Evolutionary conservation across 495 filamentous ascomycete species (phyloP).

Genomic region (Lasiosphaeria ovina): DNA sequence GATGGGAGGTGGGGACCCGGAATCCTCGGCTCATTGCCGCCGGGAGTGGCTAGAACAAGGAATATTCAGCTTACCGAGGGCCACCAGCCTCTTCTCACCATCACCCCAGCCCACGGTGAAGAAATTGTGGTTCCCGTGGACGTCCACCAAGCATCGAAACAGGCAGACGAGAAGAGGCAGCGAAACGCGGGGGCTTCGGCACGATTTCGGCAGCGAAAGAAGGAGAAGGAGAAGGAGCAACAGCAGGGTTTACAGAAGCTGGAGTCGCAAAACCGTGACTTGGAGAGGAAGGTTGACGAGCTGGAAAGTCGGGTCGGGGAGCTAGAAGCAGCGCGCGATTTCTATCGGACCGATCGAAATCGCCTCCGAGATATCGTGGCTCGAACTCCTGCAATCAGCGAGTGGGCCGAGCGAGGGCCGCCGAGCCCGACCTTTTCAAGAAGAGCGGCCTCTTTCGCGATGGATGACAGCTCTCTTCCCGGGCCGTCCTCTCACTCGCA

Average conservation of each 20-base stretch:
- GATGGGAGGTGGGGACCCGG: conserved; percentile 36
- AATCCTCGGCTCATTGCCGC: conserved; percentile 17
- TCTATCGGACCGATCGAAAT: conserved; percentile 56
- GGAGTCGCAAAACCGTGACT: conserved; percentile 53
- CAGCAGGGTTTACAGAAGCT: conserved; percentile 63
- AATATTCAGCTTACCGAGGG: conserved; percentile 39
- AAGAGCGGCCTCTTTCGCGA: conserved; percentile 30
- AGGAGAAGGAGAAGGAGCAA: conserved; percentile 80
- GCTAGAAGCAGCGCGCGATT: conserved; percentile 47
- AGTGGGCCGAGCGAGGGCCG: conserved; percentile 47
- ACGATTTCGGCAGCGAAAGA: conserved; percentile 81
- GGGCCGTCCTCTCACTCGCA: conserved; percentile 23
- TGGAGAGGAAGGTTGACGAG: conserved; percentile 45
- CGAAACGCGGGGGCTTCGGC: conserved; percentile 92
- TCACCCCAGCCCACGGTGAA: conserved; percentile 42
- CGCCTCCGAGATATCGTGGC: conserved; percentile 63
- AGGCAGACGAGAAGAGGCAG: conserved; percentile 86
- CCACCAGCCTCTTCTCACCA: conserved; percentile 43
- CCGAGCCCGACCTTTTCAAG: conserved; percentile 42
- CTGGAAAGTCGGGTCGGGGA: conserved; percentile 45
- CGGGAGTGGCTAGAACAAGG: conserved; percentile 13
- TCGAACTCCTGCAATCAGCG: conserved; percentile 51
- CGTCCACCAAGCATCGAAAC: conserved; percentile 77
- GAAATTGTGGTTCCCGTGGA: conserved; percentile 64
- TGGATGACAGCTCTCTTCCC: conserved; percentile 32